Evolutionary conservation across 371 early-diverging fungal genomes (phyloP), one percentile per base, ranked within the genome.

Genomic region (Coemansia linderi): DNA sequence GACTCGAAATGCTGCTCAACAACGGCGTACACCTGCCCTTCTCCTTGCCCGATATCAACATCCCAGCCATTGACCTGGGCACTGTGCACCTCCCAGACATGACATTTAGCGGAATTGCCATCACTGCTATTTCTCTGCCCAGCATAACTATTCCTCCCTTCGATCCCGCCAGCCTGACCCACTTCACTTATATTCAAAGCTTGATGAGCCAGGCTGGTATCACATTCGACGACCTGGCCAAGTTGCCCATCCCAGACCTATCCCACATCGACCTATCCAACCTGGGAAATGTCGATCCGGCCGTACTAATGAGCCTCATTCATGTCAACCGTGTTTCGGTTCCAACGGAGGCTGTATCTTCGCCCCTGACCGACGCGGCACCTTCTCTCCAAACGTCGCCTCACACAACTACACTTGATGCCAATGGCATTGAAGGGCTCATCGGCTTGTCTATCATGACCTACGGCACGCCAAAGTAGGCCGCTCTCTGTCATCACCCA

Each of bases 41-140:
- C 27, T 33, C 73, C 8, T 40, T 75, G 50, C 76, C 76, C 22
- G 65, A 73, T 59, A 72, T 75, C 3, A 64, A 68, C 17, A 29
- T 75, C 6, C 76, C 76, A 0, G 73, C 39, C 8, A 68, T 75
- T 8, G 40, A 75, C 59, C 58, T 75, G 9, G 76, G 65, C 10
- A 72, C 76, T 0, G 74, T 75, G 50, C 76, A 75, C 29, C 69
- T 75, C 9, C 76, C 76, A 0, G 76, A 75, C 33, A 67, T 75
- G 68, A 75, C 76, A 46, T 62, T 65, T 12, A 73, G 65, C 58
- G 76, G 76, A 4, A 73, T 75, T 41, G 74, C 73, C 4, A 29
- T 75, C 17, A 73, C 76, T 0, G 76, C 59, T 2, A 63, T 75
- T 24, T 61, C 68, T 0, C 54, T 75, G 58, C 76, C 76, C 10